Conservation (phyloP, 1,284 basidiomycete genomes). For the Moesziomyces aphidis region DNA sequence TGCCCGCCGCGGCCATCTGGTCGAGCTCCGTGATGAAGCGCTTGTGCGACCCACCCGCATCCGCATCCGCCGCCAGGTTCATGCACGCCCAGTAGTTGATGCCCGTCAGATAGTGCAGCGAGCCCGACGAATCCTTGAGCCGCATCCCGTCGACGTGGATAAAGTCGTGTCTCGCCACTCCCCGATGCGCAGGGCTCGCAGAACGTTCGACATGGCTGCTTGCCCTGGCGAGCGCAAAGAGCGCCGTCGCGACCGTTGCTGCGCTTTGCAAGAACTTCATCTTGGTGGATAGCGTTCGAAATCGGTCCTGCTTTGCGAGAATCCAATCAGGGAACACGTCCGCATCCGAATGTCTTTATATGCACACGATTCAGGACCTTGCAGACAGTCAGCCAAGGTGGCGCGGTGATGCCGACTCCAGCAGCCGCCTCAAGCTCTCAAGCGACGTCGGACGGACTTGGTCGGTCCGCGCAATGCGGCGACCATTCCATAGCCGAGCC, state of each 20-base stretch:
- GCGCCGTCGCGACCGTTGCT: neutral
- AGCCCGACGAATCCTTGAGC: conserved; percentile 9
- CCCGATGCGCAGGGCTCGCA: too few relatives aligned
- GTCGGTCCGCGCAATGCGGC: neutral
- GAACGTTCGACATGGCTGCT: neutral
- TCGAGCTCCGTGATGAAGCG: conserved; percentile 48
- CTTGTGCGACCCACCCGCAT: conserved; percentile 30
- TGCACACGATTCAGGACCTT: neutral
- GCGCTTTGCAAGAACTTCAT: neutral
- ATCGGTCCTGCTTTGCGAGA: too few relatives aligned
- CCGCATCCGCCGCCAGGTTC: conserved; percentile 49
- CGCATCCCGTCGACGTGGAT: conserved; percentile 22
- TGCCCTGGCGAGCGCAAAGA: neutral
- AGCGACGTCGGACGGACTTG: neutral
- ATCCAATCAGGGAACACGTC: too few relatives aligned
- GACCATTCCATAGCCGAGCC: neutral
- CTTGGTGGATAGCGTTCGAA: neutral
- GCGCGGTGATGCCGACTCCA: too few relatives aligned
- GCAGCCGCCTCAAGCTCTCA: neutral
- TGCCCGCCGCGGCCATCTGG: conserved; percentile 39
- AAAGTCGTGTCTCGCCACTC: conserved; percentile 7
- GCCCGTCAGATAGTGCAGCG: conserved; percentile 15
- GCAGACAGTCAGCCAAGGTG: too few relatives aligned
- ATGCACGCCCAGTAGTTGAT: conserved; percentile 47
- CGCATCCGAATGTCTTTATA: neutral